Base-by-base conservation (phyloP, 768 basidiomycete genomes). In the Mycena rosella region DNA sequence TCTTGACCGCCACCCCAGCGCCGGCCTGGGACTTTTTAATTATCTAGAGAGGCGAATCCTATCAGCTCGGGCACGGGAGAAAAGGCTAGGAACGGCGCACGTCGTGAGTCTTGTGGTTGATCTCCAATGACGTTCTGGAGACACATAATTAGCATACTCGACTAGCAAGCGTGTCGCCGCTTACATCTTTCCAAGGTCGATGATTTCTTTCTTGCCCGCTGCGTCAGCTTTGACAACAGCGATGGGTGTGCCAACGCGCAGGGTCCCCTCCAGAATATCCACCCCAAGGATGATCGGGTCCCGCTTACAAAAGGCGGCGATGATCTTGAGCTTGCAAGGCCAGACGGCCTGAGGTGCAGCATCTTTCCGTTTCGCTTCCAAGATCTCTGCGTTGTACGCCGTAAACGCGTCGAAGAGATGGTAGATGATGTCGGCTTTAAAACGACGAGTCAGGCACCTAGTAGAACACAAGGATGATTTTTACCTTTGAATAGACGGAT, bases 261-360 rank as follows among this genome's bases (percentile, higher is more conserved):
- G 79, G 0, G 90, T 89, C 26, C 97, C 97, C 68, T 99, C 97
- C 53, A 97, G 84, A 74, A 99, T 96, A 78, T 99, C 97, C 38
- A 96, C 95, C 71, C 97, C 97, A 56, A 99, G 82, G 69, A 99
- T 97, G 76, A 99, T 98, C 5, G 97, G 98, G 80, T 99, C 98
- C 51, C 98, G 91, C 80, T 96, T 96, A 80, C 93, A 93, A 79
- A 99, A 99, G 20, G 90, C 92, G n/a, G 94, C 93, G 69, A 99
- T 94, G 69, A 83, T 92, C 84, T 94, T 96, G 74, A 99, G 86
- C 56, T 95, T 87, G 77, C 96, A 97, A 6, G 98, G 98, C 96
- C 96, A 99, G 24, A 98, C 91, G 26, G 98, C 98, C 75, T 94
- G 93, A 13, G 95, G 96, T 0, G 96, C 95, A 3, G 96, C 95